Base-by-base conservation (phyloP, 345 rosid genomes). In the Euclidium syriacum region DNA sequence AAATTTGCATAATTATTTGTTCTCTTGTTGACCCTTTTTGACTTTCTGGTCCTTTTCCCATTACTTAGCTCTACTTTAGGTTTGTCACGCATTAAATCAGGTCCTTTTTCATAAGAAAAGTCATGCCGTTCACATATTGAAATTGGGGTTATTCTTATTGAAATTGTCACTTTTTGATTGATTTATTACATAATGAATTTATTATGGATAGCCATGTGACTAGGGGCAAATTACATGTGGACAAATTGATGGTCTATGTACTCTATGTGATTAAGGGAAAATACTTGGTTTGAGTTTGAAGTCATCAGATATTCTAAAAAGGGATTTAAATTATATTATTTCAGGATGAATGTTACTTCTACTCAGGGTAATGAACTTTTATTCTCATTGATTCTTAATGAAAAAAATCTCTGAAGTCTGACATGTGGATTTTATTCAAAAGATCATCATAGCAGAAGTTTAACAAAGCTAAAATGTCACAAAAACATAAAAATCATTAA, bases 391-490 rank as follows among this genome's bases (percentile, higher is more conserved):
- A 72, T 67, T 64, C 11, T 53, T 39, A 19, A 46, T 29, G 19
- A 36, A 26, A 19, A 29, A 0, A 60, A 67, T 67, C 77, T 73
- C 73, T 48, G 65, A 73, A 61, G 77, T 73, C 77, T 73, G 70
- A 73, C 77, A 67, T 67, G 77, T 59, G 77, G 39, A 54, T 58
- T 44, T 46, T 24, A 44, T 67, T 67, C 73, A 60, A 66, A 53
- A 59, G 36, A 58, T 67, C 69, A 67, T 73, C 73, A 73, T 18
- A 36, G 58, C 77, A 73, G 34, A 64, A 65, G 34, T 1, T 56
- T 8, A 46, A 55, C 7, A 27, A 26, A 54, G 15, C 4, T 4
- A 29, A 29, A 29, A 29, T 29, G 1, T 29, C 8, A 5, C 1
- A 29, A 17, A 18, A 12, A 42, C 3, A 12, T 29, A 16, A 9